Evolutionary conservation across 257 asterid species (phyloP).

Genomic region (Forsythia suspensa): DNA sequence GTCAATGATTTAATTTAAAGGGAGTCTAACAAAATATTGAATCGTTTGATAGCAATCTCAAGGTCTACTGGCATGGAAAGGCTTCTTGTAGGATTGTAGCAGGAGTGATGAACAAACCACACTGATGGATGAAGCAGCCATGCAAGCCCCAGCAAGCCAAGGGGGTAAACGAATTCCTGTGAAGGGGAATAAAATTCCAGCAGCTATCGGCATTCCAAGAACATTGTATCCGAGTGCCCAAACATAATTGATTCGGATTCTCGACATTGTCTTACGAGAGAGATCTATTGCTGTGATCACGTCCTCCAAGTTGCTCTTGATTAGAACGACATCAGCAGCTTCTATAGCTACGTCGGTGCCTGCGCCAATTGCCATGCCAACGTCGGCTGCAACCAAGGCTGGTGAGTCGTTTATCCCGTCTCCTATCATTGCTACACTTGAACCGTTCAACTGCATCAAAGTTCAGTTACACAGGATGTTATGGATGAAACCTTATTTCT

Average conservation of each 20-base stretch:
- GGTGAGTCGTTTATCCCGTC: conserved; percentile 96
- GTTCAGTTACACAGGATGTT: conserved; percentile 9
- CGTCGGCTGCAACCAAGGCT: conserved; percentile 87
- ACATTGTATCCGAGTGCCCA: conserved; percentile 95
- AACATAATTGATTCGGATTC: conserved; percentile 71
- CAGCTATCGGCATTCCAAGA: conserved; percentile 91
- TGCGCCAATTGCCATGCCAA: conserved; percentile 97
- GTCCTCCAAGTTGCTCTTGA: conserved; percentile 85
- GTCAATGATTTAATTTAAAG: background rate
- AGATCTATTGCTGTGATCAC: conserved; percentile 87
- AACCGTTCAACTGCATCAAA: conserved; percentile 67
- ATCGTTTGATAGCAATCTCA: background rate
- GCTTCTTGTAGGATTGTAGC: conserved; percentile 78
- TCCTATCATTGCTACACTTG: conserved; percentile 87
- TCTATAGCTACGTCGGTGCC: conserved; percentile 96
- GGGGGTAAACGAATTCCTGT: conserved; percentile 87
- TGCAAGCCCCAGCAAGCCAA: conserved; percentile 98
- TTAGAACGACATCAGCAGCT: conserved; percentile 90
- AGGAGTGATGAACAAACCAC: conserved; percentile 86
- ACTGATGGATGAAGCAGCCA: conserved; percentile 94
- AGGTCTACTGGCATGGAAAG: conserved; percentile 35
- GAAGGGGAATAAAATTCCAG: conserved; percentile 78
- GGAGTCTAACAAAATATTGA: background rate
- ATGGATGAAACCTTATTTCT: background rate
- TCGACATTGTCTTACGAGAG: conserved; percentile 80